phyloP scores from a whole-genome alignment of 2,329 filamentous ascomycete species.

The Aspergillus awamori region DNA sequence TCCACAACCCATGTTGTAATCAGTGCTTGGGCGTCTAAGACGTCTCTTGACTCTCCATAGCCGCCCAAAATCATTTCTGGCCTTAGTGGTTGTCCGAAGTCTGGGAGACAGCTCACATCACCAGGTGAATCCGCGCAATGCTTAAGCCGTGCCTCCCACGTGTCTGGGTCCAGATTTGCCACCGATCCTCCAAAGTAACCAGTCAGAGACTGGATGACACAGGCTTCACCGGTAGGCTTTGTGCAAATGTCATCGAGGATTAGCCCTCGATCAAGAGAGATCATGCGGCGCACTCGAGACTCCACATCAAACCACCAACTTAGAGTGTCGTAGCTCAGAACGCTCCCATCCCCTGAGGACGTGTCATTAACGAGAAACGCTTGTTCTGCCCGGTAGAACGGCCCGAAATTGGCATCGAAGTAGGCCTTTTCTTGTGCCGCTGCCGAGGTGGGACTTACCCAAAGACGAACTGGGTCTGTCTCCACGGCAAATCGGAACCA shows the following conservation, averaged over 20 bases:
- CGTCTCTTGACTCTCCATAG: constrained; percentile 64
- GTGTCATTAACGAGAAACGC: constrained; percentile 92
- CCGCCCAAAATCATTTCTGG: constrained; percentile 85
- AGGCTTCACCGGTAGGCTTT: constrained; percentile 86
- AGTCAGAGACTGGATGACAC: constrained; percentile 89
- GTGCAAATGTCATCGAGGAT: constrained; percentile 86
- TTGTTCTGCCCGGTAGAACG: constrained; percentile 94
- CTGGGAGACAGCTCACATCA: constrained; percentile 71
- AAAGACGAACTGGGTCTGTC: constrained; percentile 84
- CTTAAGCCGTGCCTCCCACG: constrained; percentile 73
- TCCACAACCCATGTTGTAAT: constrained; percentile 94
- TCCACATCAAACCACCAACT: constrained; percentile 95
- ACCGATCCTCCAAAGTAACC: constrained; percentile 79
- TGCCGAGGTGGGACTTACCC: constrained; percentile 92
- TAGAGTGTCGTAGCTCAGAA: constrained; percentile 85
- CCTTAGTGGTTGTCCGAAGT: constrained; percentile 85
- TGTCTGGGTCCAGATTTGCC: constrained; percentile 60
- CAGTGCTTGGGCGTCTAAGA: constrained; percentile 75
- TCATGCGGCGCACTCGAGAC: constrained; percentile 70
- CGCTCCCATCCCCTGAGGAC: constrained; percentile 65
- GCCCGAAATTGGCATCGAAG: constrained; percentile 90
- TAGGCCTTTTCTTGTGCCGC: constrained; percentile 92
- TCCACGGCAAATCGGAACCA: constrained; percentile 91
- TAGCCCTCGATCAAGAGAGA: constrained; percentile 68
- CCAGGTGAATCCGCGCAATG: constrained; percentile 79